Conservation (phyloP, 2,329 filamentous ascomycete genomes). For the Paramyrothecium sp. region DNA sequence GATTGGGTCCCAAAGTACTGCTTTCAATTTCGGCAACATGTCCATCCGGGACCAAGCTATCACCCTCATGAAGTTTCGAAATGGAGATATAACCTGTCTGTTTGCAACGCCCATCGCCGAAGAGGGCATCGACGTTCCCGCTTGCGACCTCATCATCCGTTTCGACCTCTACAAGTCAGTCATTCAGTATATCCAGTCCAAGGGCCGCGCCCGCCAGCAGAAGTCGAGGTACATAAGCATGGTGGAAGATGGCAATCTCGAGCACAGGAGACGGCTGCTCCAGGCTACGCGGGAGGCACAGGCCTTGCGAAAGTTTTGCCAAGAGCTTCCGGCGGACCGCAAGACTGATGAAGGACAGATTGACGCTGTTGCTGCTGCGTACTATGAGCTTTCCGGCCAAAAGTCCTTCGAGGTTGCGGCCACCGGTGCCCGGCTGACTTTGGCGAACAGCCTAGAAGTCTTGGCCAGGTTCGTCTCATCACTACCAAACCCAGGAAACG, state of each 20-base stretch:
- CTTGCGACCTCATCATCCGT: constrained; percentile 66
- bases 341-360: constrained; percentile 33
- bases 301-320: constrained; percentile 73
- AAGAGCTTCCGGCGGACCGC: constrained; percentile 70
- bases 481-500: constrained; percentile 36
- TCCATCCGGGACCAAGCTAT: constrained; percentile 74
- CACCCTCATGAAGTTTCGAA: constrained; percentile 64
- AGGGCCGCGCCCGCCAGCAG: constrained; percentile 76
- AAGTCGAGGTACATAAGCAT: constrained; percentile 84
- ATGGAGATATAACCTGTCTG: constrained; percentile 59
- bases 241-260: constrained; percentile 68
- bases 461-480: constrained; percentile 73
- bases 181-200: constrained; percentile 93
- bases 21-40: constrained; percentile 56
- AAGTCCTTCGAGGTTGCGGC: constrained; percentile 58
- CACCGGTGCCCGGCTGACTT: constrained; percentile 78
- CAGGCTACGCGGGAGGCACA: constrained; percentile 61
- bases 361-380: constrained; percentile 9
- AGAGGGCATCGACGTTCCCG: constrained; percentile 66
- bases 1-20: constrained; percentile 24
- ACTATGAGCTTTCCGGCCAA: constrained; percentile 27
- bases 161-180: constrained; percentile 89
- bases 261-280: constrained; percentile 54
- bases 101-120: constrained; percentile 67
- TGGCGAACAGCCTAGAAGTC: constrained; percentile 68